Base-by-base conservation (phyloP, 192 early-diverging fungal genomes). In the Coemansia sp. region DNA sequence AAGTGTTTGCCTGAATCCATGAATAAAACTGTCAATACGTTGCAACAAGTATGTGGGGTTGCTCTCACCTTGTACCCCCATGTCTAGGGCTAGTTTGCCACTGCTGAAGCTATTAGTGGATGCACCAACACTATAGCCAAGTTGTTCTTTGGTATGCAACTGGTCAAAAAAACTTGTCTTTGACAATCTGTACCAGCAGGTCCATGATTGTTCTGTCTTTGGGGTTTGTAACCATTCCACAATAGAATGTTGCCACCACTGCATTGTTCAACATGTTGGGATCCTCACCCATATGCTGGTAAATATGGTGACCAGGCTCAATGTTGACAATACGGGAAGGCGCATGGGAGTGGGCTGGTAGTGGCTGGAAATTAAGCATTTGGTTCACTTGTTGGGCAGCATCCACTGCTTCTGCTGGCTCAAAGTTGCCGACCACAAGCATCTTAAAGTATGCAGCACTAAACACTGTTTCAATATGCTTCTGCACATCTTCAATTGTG, bases 151-250 rank as follows among this genome's bases (percentile, higher is more conserved):
- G 7, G 94, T 97, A 15, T 93, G 83, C 48, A 98, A 68, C 57
- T 92, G 87, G 71, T 93, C 86, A 77, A 97, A 98, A 98, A 56
- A 84, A 88, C 17, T 91, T 89, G 64, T 93, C 89, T 25, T 86
- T 70, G 4, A 84, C 68, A 46, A 96, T 88, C 37, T 90, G 87
- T 0, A 76, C 78, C 50, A 97, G 61, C 31, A 97, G 76, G 44
- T 68, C 67, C 9, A 91, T 62, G 1, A 81, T 66, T 18, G 81
- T 82, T 21, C 87, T 84, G 23, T 86, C 71, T 14, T 77, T 57
- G 34, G 63, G 76, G 48, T 93, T 72, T 3, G 63, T 70, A 6
- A 81, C 79, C 58, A 85, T 81, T 5, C 93, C 93, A 31, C 92
- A 84, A 65, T 94, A 90, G 11, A 93, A 62, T 46, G 84, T 85